Conservation (phyloP, 2,329 filamentous ascomycete species). For the Phyllosticta paracitricarpa region DNA sequence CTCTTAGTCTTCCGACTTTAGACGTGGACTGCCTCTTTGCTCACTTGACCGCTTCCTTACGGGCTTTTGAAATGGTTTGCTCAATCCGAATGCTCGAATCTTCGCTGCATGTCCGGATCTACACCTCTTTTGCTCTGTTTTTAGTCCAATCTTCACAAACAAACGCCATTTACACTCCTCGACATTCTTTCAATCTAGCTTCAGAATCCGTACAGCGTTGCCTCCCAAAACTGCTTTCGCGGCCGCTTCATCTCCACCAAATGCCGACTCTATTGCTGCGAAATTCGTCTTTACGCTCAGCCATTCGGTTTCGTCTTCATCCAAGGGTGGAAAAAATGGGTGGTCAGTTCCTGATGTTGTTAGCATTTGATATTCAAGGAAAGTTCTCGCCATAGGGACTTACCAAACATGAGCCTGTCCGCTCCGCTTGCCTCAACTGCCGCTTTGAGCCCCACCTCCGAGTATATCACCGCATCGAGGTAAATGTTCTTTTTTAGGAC, state of each 20-base stretch:
- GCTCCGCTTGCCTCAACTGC: slow-evolving; percentile 57
- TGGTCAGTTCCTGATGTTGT: slow-evolving; percentile 54
- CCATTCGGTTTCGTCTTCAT: slow-evolving; percentile 54
- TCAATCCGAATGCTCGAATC: background rate
- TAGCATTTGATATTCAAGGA: background rate
- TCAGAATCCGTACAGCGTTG: slow-evolving; percentile 48
- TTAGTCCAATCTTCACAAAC: background rate
- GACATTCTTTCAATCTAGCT: slow-evolving; percentile 12
- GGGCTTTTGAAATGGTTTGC: background rate
- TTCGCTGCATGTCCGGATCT: background rate
- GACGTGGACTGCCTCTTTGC: background rate
- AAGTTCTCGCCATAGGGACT: slow-evolving; percentile 12
- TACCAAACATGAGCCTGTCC: slow-evolving; percentile 65
- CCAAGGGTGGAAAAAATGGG: slow-evolving; percentile 73
- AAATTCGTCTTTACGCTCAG: slow-evolving; percentile 55
- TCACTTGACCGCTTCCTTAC: background rate
- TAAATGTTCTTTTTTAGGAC: slow-evolving; percentile 67
- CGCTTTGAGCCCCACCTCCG: slow-evolving; percentile 60
- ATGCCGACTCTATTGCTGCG: slow-evolving; percentile 44
- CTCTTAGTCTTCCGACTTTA: background rate
- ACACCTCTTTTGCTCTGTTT: background rate
- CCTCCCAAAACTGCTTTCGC: slow-evolving; percentile 48
- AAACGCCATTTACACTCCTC: background rate
- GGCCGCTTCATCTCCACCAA: slow-evolving; percentile 35
- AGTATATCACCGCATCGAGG: slow-evolving; percentile 79